Conservation (phyloP, 1,284 basidiomycete species). For the Trametes polyzona region DNA sequence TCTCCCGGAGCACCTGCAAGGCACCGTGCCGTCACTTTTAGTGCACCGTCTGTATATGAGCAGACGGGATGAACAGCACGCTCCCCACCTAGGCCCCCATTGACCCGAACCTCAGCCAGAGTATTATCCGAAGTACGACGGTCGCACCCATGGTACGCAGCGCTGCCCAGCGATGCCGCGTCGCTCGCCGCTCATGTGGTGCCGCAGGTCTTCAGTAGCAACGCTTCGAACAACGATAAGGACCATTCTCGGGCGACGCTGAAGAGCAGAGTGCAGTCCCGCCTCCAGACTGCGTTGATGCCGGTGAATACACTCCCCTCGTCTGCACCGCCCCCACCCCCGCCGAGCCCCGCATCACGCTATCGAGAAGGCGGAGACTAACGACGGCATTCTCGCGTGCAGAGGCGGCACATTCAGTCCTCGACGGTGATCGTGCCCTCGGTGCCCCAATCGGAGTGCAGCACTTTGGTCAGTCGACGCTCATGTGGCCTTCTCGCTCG, state of each 20-base stretch:
- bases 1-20: slow-evolving; percentile 23
- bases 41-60: slow-evolving; percentile 30
- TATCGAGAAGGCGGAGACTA: slow-evolving; percentile 6
- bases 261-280: slow-evolving; percentile 29
- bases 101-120: slow-evolving; percentile 36
- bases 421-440: slow-evolving; percentile 26
- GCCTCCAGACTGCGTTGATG: slow-evolving; percentile 26
- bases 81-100: slow-evolving; percentile 26
- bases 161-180: slow-evolving; percentile 15
- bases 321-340: slow-evolving; percentile 11
- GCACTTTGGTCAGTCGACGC: slow-evolving; percentile 34
- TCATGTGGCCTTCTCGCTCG: not conserved
- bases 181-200: slow-evolving; percentile 24
- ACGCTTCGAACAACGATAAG: slow-evolving; percentile 27
- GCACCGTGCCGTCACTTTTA: slow-evolving; percentile 26
- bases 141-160: slow-evolving; percentile 29
- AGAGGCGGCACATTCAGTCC: slow-evolving; percentile 27
- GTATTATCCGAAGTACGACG: slow-evolving; percentile 35
- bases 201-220: slow-evolving; percentile 21
- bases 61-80: slow-evolving; percentile 10
- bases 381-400: slow-evolving; percentile 5
- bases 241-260: slow-evolving; percentile 32
- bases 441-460: slow-evolving; percentile 35
- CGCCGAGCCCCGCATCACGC: slow-evolving; percentile 1
- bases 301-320: slow-evolving; percentile 27